Conservation (phyloP, 2,329 filamentous ascomycete genomes). For the Westerdykella sp. region DNA sequence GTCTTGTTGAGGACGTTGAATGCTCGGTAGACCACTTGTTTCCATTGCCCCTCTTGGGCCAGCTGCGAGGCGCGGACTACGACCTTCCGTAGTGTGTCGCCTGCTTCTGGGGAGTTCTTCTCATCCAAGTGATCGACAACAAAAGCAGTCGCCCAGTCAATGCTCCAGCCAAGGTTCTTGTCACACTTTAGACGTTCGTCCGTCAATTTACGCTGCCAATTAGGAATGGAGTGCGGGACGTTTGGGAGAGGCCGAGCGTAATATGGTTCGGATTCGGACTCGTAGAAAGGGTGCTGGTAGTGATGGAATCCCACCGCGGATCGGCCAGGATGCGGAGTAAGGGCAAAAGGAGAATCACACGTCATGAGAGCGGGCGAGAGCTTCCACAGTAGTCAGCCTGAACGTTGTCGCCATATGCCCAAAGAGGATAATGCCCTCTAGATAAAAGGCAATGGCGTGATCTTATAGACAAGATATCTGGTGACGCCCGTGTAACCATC, state of each 20-base stretch:
- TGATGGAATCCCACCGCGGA: slow-evolving; percentile 4
- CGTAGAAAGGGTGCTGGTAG: slow-evolving; percentile 9
- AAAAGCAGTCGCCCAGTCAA: slow-evolving; percentile 40
- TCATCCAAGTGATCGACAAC: slow-evolving; percentile 28
- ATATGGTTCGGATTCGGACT: slow-evolving; percentile 15
- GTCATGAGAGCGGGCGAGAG: slow-evolving; percentile 10
- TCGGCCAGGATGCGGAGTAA: slow-evolving; percentile 9
- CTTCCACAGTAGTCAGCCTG: slow-evolving; percentile 1
- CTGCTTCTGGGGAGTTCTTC: slow-evolving; percentile 13
- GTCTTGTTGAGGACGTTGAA: slow-evolving; percentile 34
- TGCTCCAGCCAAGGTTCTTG: slow-evolving; percentile 33
- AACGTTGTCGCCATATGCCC: slow-evolving; percentile 11
- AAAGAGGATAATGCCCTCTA: slow-evolving; percentile 1
- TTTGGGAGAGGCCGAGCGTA: background rate
- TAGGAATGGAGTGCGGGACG: slow-evolving; percentile 2
- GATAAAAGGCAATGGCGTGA: background rate
- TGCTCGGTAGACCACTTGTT: slow-evolving; percentile 27
- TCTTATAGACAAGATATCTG: slow-evolving; percentile 10
- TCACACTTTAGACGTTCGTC: slow-evolving; percentile 17
- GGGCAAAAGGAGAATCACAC: slow-evolving; percentile 5
- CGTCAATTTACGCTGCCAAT: slow-evolving; percentile 7
- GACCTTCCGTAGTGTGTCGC: slow-evolving; percentile 13
- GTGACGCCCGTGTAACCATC: background rate
- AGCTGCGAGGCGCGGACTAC: slow-evolving; percentile 9
- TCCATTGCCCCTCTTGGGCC: slow-evolving; percentile 11